These are phyloP conservation scores for Leishmania braziliensis DNA, from an alignment of 208 protist genomes.

Conservation along the genomic window DNA sequence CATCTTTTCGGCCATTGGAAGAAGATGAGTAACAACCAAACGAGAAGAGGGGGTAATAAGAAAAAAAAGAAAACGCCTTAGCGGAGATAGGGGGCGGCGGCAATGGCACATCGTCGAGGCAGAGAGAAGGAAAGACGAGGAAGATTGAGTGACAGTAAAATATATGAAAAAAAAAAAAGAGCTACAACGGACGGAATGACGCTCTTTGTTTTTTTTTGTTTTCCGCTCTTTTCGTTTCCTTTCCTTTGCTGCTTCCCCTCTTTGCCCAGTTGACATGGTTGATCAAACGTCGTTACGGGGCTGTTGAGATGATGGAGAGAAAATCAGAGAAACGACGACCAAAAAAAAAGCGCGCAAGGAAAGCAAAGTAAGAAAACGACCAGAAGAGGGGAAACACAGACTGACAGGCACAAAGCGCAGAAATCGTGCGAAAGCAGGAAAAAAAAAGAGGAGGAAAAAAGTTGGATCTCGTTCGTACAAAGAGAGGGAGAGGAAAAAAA, in stretches of 20 bases:
- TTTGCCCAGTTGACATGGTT: neutral
- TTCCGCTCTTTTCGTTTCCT: neutral
- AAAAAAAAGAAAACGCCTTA: neutral
- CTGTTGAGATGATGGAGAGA: neutral
- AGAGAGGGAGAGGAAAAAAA: conserved; percentile 2
- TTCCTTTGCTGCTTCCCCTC: neutral
- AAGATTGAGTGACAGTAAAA: conserved; percentile 8
- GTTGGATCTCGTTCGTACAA: conserved; percentile 3
- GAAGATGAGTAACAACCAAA: neutral
- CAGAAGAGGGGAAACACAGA: conserved; percentile 2
- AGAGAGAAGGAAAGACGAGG: conserved; percentile 7
- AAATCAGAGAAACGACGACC: neutral
- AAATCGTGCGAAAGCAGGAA: neutral
- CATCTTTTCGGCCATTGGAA: neutral
- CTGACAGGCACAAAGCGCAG: neutral
- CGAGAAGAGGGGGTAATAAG: neutral
- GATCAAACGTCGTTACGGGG: neutral
- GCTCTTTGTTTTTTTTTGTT: neutral
- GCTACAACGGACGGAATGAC: neutral
- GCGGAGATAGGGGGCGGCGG: neutral
- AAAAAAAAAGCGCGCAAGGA: neutral
- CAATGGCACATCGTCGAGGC: neutral
- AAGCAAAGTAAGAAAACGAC: neutral
- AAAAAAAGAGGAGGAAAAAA: neutral
- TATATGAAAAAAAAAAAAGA: conserved; percentile 26